These are phyloP conservation scores for Wallacemonas collosoma DNA, from an alignment of 208 protist species.

Conservation along the genomic window DNA sequence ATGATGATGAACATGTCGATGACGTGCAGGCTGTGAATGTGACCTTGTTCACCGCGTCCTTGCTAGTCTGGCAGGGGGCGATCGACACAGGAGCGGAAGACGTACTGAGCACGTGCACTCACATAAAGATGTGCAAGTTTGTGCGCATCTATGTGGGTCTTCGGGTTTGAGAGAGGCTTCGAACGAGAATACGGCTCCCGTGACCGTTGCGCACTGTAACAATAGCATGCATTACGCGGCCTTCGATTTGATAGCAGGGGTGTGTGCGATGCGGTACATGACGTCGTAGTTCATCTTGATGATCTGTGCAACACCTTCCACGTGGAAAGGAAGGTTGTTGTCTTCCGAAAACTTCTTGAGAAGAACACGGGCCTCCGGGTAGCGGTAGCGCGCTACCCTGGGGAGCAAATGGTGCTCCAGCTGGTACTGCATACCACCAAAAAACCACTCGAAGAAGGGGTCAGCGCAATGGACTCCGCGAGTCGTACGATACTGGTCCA, in stretches of 20 bases:
- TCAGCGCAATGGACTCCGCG: slow-evolving; percentile 71
- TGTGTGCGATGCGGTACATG: slow-evolving; percentile 37
- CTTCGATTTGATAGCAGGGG: slow-evolving; percentile 21
- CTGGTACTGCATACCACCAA: slow-evolving; percentile 88
- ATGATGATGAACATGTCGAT: no score
- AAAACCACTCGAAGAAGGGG: slow-evolving; percentile 82
- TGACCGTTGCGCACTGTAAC: background rate
- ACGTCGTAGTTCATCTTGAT: slow-evolving; percentile 73
- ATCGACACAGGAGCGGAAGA: no score
- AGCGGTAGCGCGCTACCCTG: slow-evolving; percentile 70
- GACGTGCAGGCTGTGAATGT: no score
- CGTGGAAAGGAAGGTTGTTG: slow-evolving; percentile 70
- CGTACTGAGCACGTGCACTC: no score
- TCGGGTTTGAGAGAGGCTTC: no score
- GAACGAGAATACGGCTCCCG: no score
- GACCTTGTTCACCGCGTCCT: no score
- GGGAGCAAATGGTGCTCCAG: slow-evolving; percentile 86
- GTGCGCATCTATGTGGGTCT: background rate
- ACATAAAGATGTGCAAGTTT: background rate
- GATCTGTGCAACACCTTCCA: slow-evolving; percentile 61
- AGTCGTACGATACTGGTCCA: slow-evolving; percentile 75
- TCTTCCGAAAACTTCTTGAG: slow-evolving; percentile 80
- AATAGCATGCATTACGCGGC: background rate
- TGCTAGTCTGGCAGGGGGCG: no score
- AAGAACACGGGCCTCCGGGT: slow-evolving; percentile 54